phyloP scores from a whole-genome alignment of 257 asterid species.

The Nicotiana paniculata region DNA sequence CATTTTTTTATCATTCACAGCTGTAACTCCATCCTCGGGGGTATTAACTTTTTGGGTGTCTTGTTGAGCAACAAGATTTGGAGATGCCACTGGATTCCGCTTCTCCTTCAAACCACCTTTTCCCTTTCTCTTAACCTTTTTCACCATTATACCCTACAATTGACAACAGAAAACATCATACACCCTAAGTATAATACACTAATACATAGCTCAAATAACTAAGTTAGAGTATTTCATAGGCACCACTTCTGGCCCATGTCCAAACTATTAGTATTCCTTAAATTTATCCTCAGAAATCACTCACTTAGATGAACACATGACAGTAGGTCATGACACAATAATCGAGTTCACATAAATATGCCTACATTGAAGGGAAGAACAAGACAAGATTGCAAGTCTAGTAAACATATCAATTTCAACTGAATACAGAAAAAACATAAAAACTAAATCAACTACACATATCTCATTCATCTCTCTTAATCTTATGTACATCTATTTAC shows the following conservation, averaged over 20 bases:
- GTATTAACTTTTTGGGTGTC: constrained; percentile 21
- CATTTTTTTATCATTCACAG: constrained; percentile 33
- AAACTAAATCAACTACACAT: not conserved
- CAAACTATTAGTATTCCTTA: not conserved
- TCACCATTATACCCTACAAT: constrained; percentile 64
- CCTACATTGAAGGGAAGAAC: not conserved
- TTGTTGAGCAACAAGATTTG: constrained; percentile 17
- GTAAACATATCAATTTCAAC: not conserved
- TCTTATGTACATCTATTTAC: not conserved
- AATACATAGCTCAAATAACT: not conserved
- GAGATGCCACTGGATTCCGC: constrained; percentile 29
- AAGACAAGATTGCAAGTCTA: not conserved
- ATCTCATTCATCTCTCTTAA: not conserved
- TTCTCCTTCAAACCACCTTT: constrained; percentile 59
- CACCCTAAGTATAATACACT: not conserved
- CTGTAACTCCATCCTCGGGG: constrained; percentile 30
- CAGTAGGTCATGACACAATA: not conserved
- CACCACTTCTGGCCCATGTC: not conserved
- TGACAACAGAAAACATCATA: constrained; percentile 16
- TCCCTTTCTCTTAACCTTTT: constrained; percentile 64
- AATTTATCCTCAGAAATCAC: not conserved
- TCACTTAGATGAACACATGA: not conserved
- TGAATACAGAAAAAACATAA: not conserved
- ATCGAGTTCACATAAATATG: not conserved
- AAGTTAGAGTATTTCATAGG: not conserved